Evolutionary conservation across 768 basidiomycete species (phyloP), one percentile per base, ranked within the genome.

Genomic region (Nevesoporus exiguus): DNA sequence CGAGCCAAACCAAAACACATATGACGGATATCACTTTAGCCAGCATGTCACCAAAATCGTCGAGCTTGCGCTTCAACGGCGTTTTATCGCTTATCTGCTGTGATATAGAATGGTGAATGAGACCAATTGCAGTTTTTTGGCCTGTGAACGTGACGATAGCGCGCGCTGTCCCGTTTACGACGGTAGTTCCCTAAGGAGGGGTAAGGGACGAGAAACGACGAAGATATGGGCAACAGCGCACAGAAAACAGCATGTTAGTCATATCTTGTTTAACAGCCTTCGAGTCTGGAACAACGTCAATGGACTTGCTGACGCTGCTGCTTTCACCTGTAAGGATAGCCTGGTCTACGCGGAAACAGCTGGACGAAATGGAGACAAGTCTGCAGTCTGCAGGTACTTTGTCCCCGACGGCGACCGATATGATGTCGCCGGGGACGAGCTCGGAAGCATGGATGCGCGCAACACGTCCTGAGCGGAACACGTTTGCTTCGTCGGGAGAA

Each of bases 1-100:
- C 90, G 56, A 98, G 77, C 96, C 96, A 99, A 59, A 99, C 96
- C 57, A 99, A 85, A 55, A 99, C 78, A 63, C 96, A 99, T 64
- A 98, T 97, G 57, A 97, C 92, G 41, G 87, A 82, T 73, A 99
- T 99, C 71, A 98, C 95, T 71, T 98, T 98, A 27, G 96, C 96
- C 47, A 99, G 81, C 81, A 88, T 86, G 66, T 99, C 95, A 54
- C 96, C 96, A 61, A 99, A 99, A 69, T 99, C 96, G 69, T 99
- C 96, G 43, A 99, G 80, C 72, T 98, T 98, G 58, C 91, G 86
- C 73, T 99, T 99, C 47, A 99, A 75, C 0, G 96, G 96, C 0
- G 96, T 99, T 79, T 98, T 98, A 63, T 98, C 95, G 51, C 80
- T 84, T 61, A 95, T 95, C 69, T 96, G 93, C 30, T 87, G 81